These are phyloP conservation scores for Candida sanyaensis DNA, from an alignment of 1,139 yeast genomes.

Conservation along the genomic window DNA sequence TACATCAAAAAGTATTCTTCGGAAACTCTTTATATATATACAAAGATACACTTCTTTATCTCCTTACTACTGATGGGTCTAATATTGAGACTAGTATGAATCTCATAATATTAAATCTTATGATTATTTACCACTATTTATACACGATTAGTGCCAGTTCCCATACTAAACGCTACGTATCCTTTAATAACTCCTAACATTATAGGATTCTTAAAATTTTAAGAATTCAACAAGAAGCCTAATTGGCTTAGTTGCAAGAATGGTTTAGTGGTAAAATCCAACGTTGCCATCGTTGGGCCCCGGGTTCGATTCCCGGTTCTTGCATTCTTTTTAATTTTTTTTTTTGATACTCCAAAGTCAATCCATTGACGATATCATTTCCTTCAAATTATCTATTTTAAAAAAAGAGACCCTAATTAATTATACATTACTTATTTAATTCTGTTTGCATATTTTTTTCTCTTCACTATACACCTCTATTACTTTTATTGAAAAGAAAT, in stretches of 20 bases:
- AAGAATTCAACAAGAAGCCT: neutral
- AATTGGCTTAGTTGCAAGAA: slow-evolving; percentile 4
- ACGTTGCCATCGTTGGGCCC: slow-evolving; percentile 22
- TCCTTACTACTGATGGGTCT: too few relatives aligned
- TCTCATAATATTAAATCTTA: too few relatives aligned
- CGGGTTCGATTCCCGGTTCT: slow-evolving; percentile 22
- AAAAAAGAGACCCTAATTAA: neutral
- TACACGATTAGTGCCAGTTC: too few relatives aligned
- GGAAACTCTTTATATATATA: too few relatives aligned
- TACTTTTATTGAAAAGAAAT: neutral
- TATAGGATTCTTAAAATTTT: neutral
- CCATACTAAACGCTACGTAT: too few relatives aligned
- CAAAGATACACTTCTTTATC: too few relatives aligned
- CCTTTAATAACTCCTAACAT: too few relatives aligned
- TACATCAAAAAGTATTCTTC: too few relatives aligned
- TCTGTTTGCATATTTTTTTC: too few relatives aligned
- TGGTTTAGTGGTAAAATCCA: slow-evolving; percentile 22
- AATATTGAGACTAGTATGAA: too few relatives aligned
- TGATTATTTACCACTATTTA: too few relatives aligned
- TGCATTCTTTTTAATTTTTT: slow-evolving; percentile 12
- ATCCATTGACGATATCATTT: neutral
- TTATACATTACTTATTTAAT: neutral
- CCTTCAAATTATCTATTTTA: too few relatives aligned
- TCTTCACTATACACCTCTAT: neutral
- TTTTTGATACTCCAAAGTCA: neutral